Conservation (phyloP, 768 basidiomycete species). For the Termitomyces sp. region DNA sequence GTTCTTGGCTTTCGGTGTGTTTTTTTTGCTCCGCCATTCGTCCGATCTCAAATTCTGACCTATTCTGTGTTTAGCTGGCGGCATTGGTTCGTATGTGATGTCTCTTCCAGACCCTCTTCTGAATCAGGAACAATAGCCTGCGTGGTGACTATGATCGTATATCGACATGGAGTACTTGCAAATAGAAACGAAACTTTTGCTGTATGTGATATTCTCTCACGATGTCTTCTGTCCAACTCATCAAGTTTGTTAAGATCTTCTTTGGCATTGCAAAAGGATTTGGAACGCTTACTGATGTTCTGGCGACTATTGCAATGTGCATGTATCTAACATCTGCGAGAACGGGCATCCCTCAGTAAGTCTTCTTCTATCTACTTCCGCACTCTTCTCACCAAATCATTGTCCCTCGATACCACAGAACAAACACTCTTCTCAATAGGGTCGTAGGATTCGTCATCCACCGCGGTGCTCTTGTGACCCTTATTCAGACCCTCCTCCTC, state of each 20-base stretch:
- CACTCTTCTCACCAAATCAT: not conserved
- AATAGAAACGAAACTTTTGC: slow-evolving; percentile 16
- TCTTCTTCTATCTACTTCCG: not conserved
- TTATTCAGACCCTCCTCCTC: slow-evolving; percentile 34
- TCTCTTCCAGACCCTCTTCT: not conserved
- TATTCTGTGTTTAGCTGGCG: not conserved
- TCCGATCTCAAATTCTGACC: not conserved
- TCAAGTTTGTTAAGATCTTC: slow-evolving; percentile 26
- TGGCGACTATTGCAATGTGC: slow-evolving; percentile 42
- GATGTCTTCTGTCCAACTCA: not conserved
- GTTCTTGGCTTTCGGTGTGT: not conserved
- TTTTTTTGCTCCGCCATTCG: not conserved
- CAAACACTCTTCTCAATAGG: slow-evolving; percentile 30
- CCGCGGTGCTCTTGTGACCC: slow-evolving; percentile 41
- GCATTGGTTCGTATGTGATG: not conserved
- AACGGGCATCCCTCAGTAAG: slow-evolving; percentile 32
- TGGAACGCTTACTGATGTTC: slow-evolving; percentile 35
- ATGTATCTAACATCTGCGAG: slow-evolving; percentile 28
- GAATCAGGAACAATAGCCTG: not conserved
- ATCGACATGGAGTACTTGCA: not conserved
- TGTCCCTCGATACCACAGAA: slow-evolving; percentile 21
- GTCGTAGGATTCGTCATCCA: slow-evolving; percentile 36
- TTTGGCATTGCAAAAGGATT: slow-evolving; percentile 41
- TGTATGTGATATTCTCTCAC: slow-evolving; percentile 16
- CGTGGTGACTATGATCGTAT: not conserved